phyloP scores from a whole-genome alignment of 2,329 filamentous ascomycete species.

The Fusarium incarnatum region DNA sequence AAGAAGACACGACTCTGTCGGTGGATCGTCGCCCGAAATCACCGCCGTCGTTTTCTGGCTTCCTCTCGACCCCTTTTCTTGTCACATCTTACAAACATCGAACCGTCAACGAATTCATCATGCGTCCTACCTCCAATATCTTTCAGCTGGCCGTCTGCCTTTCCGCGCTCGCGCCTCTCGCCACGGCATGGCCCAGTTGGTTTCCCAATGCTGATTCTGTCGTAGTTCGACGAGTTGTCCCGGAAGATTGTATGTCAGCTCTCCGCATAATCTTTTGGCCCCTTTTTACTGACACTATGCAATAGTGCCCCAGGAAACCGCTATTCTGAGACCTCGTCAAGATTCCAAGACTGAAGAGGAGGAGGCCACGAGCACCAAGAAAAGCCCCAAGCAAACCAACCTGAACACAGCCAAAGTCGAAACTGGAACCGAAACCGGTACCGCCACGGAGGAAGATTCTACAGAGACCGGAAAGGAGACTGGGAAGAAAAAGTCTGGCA shows the following conservation, averaged over 20 bases:
- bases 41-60: background rate
- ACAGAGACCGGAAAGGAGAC: conserved; percentile 35
- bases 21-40: background rate
- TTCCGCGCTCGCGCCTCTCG: conserved; percentile 61
- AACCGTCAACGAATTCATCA: conserved; percentile 46
- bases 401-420: conserved; percentile 54
- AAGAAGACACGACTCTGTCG: background rate
- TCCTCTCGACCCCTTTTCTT: conserved; percentile 7
- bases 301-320: conserved; percentile 35
- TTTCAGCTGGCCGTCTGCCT: conserved; percentile 64
- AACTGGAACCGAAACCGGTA: conserved; percentile 27
- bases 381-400: conserved; percentile 48
- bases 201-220: conserved; percentile 65
- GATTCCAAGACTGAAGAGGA: conserved; percentile 14
- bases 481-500: conserved; percentile 41
- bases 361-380: conserved; percentile 40
- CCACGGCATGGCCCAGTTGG: conserved; percentile 68
- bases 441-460: conserved; percentile 19
- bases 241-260: conserved; percentile 24
- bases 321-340: conserved; percentile 20
- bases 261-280: background rate
- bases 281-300: conserved; percentile 15
- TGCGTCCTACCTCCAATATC: conserved; percentile 63
- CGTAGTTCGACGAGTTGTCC: conserved; percentile 50
- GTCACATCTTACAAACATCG: background rate